Evolutionary conservation across 805 yeast species (phyloP), one percentile per base, ranked within the genome.

Genomic region (Candida yuanshanica): DNA sequence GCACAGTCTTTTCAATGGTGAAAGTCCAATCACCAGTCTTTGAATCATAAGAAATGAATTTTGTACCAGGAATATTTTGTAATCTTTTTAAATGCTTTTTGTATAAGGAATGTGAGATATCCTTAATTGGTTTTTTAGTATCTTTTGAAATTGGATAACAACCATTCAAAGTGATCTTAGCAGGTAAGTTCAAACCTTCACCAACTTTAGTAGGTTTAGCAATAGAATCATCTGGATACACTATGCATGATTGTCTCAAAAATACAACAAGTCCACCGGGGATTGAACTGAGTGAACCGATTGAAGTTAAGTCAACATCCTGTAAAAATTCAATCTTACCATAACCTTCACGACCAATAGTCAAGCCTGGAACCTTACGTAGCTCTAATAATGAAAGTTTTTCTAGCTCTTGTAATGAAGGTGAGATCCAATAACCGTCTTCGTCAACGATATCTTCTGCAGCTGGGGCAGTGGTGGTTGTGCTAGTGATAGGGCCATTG

Each of bases 341-440:
- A 55, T 69, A 78, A 8, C 65, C 63, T 46, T 73, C 73, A 49
- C 93, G 81, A 5, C 98, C 99, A 45, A 93, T 77, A 13, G 74
- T 74, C 58, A 90, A 79, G 39, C 79, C 69, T 14, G 69, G 52
- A 20, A 93, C 83, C 6, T 72, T 54, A 41, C 83, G 77, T 37
- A 88, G 71, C 46, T 87, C 82, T 9, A 77, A 63, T 29, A 85
- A 67, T 0, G 87, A 60, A 72, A 76, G 69, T 14, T 69, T 62
- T 41, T 74, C 71, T 39, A 93, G 65, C 37, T 79, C 79, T 5
- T 79, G 74, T 29, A 82, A 55, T 3, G 88, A 69, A 14, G 99
- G 99, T 6, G 85, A 76, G 40, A 81, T 82, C 86, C 93, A 93
- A 64, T 90, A 93, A 6, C 90, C 96, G 37, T 83, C 76, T 12